phyloP scores from a whole-genome alignment of 495 filamentous ascomycete genomes.

The Neurospora sp. region DNA sequence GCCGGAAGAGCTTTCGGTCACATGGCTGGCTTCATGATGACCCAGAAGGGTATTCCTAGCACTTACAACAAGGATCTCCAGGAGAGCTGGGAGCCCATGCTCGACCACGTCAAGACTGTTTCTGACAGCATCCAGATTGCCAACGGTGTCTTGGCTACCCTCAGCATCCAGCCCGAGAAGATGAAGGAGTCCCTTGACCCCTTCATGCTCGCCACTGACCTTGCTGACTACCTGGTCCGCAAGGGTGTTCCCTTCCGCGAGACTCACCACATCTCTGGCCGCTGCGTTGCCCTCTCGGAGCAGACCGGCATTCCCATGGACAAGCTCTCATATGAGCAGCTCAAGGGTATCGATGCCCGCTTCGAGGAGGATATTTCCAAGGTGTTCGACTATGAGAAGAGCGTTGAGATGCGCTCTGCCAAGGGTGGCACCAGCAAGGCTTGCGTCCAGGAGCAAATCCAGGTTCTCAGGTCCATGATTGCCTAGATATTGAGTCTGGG shows the following conservation, averaged over 20 bases:
- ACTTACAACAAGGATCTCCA: conserved; percentile 96
- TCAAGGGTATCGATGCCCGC: conserved; percentile 62
- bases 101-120: conserved; percentile 83
- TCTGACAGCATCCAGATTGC: conserved; percentile 79
- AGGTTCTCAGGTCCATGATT: conserved; percentile 48
- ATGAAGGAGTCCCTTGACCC: conserved; percentile 67
- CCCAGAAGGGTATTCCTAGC: conserved; percentile 76
- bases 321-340: conserved; percentile 53
- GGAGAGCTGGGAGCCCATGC: conserved; percentile 78
- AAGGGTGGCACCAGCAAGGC: conserved; percentile 73
- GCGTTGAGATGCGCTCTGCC: conserved; percentile 73
- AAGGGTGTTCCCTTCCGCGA: conserved; percentile 80
- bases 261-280: conserved; percentile 84
- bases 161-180: conserved; percentile 58
- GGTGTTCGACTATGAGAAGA: conserved; percentile 76
- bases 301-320: conserved; percentile 64
- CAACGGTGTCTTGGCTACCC: conserved; percentile 68
- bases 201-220: conserved; percentile 67
- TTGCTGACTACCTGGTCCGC: conserved; percentile 85
- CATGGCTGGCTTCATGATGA: conserved; percentile 82
- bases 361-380: conserved; percentile 67
- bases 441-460: conserved; percentile 70
- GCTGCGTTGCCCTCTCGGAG: conserved; percentile 60
- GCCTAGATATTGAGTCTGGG: neutral
- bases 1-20: conserved; percentile 74